Conservation (phyloP, 1,284 basidiomycete genomes). For the Puccinia hordei region DNA sequence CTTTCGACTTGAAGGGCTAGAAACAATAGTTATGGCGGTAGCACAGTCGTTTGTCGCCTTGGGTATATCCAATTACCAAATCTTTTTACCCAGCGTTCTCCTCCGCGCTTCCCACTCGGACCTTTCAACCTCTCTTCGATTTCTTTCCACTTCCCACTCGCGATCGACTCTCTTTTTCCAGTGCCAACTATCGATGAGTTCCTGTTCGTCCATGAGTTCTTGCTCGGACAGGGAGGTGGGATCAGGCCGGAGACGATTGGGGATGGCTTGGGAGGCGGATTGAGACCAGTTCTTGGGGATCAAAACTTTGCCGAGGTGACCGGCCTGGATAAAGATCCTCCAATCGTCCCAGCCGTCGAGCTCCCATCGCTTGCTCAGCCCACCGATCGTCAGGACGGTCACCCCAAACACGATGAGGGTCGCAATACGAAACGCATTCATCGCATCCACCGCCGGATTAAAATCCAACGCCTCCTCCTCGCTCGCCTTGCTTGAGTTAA, state of each 20-base stretch:
- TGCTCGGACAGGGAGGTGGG: not conserved
- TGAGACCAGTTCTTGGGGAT: constrained; percentile 25
- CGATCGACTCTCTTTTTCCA: constrained; percentile 20
- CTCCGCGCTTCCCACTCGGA: constrained; percentile 25
- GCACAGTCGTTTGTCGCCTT: no score
- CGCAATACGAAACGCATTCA: constrained; percentile 26
- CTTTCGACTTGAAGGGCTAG: no score
- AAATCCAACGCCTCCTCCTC: constrained; percentile 24
- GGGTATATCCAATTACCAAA: constrained; percentile 28
- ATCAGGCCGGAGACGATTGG: not conserved
- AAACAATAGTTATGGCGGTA: no score
- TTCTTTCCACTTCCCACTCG: constrained; percentile 27
- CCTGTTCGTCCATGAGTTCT: not conserved
- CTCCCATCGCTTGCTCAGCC: constrained; percentile 34
- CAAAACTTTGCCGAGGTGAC: constrained; percentile 12
- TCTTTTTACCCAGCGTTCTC: constrained; percentile 17
- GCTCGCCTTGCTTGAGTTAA: not conserved
- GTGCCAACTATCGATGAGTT: not conserved
- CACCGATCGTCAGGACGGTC: constrained; percentile 11
- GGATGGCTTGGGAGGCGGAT: constrained; percentile 17
- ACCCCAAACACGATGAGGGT: constrained; percentile 22
- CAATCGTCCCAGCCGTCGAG: constrained; percentile 41
- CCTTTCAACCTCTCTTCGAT: constrained; percentile 26
- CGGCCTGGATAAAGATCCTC: constrained; percentile 43
- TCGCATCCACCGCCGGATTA: constrained; percentile 39